Conservation (phyloP, 306 rosid genomes). For the Lathyrus oleraceus region DNA sequence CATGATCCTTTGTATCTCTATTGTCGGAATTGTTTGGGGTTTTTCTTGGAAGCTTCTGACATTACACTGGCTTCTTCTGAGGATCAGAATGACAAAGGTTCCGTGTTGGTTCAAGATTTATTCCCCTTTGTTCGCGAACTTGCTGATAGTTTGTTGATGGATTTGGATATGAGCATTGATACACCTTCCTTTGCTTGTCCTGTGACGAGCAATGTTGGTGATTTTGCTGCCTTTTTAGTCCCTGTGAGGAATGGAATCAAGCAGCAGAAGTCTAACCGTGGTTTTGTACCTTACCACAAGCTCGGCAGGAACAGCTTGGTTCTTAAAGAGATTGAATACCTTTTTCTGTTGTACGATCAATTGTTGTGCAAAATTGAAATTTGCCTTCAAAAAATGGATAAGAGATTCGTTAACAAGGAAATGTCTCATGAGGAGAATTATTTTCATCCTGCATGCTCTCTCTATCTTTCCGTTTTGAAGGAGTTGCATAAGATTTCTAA, state of each 20-base stretch:
- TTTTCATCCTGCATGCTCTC: conserved; percentile 64
- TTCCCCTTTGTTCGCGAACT: conserved; percentile 73
- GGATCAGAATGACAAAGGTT: conserved; percentile 31
- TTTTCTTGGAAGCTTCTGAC: conserved; percentile 52
- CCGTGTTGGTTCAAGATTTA: conserved; percentile 54
- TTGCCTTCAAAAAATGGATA: conserved; percentile 61
- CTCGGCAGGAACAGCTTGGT: conserved; percentile 36
- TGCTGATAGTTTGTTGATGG: conserved; percentile 51
- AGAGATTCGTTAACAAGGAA: conserved; percentile 43
- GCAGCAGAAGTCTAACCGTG: conserved; percentile 31
- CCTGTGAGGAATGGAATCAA: conserved; percentile 54
- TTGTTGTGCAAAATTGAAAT: conserved; percentile 54
- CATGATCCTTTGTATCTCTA: conserved; percentile 65
- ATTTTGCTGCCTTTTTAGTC: conserved; percentile 56
- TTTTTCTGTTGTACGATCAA: conserved; percentile 41
- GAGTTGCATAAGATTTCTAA: conserved; percentile 60
- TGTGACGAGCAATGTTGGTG: conserved; percentile 52
- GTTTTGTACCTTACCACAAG: conserved; percentile 17
- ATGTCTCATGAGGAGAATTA: conserved; percentile 39
- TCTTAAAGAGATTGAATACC: conserved; percentile 55
- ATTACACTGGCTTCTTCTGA: conserved; percentile 37
- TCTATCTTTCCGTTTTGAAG: conserved; percentile 78
- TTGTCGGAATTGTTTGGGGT: conserved; percentile 73
- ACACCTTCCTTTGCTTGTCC: conserved; percentile 47
- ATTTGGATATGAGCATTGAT: conserved; percentile 55